Evolutionary conservation across 805 yeast genomes (phyloP).

Genomic region (Candida parachauliodes): DNA sequence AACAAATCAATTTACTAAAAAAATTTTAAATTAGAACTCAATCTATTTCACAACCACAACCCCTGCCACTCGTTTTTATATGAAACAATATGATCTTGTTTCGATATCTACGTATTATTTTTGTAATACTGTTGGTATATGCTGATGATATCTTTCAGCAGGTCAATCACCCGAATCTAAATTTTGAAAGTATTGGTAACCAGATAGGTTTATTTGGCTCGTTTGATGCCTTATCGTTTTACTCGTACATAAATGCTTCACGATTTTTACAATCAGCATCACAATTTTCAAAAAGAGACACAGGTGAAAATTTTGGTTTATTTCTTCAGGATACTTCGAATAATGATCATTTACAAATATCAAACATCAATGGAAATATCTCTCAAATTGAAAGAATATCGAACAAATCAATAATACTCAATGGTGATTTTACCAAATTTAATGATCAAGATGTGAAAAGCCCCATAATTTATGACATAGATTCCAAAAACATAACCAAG

Average conservation of each 20-base stretch:
- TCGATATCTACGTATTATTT: not conserved
- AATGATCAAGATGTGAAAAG: slow-evolving; percentile 21
- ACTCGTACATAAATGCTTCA: slow-evolving; percentile 24
- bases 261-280: slow-evolving; percentile 13
- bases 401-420: slow-evolving; percentile 26
- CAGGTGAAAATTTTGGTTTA: slow-evolving; percentile 13
- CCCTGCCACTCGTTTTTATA: not conserved
- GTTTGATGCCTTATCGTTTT: slow-evolving; percentile 26
- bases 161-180: slow-evolving; percentile 18
- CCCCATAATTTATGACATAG: slow-evolving; percentile 35
- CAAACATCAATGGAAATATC: slow-evolving; percentile 29
- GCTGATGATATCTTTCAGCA: slow-evolving; percentile 6
- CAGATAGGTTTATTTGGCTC: slow-evolving; percentile 29
- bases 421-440: slow-evolving; percentile 35
- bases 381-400: slow-evolving; percentile 23
- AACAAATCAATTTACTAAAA: not conserved
- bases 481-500: slow-evolving; percentile 20
- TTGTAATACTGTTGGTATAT: slow-evolving; percentile 1
- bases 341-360: slow-evolving; percentile 19
- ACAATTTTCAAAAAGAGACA: not conserved
- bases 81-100: not conserved
- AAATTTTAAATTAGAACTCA: too few species aligned
- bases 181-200: slow-evolving; percentile 24
- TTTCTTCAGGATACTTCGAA: slow-evolving; percentile 20
- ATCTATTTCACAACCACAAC: not conserved